A percentile compares a stretch with the other conserved stretches of the same genome.
These are phyloP conservation scores for Penicillium occitanis DNA, from an alignment of 2,329 filamentous ascomycete genomes.

Conservation along the genomic window DNA sequence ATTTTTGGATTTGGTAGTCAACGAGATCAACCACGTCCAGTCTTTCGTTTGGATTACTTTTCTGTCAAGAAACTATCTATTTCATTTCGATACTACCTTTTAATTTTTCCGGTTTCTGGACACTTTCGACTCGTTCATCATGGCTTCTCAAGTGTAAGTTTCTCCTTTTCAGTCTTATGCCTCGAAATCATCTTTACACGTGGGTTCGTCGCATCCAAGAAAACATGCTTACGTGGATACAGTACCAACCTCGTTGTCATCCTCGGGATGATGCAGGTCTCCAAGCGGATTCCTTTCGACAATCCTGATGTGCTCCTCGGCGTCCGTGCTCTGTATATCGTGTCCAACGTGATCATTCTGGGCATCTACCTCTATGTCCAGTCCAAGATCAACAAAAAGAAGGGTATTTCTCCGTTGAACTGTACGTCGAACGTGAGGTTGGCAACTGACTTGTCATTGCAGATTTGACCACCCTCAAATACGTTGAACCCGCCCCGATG, in stretches of 20 bases:
- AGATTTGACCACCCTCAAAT: slow-evolving; percentile 98
- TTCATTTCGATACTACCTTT: background rate
- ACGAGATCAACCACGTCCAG: slow-evolving; percentile 6
- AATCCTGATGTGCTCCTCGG: slow-evolving; percentile 70
- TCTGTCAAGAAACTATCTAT: background rate
- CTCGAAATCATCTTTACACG: background rate
- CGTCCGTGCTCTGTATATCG: slow-evolving; percentile 64
- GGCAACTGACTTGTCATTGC: background rate
- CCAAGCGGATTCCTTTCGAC: slow-evolving; percentile 93
- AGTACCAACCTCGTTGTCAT: slow-evolving; percentile 94
- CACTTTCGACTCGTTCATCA: slow-evolving; percentile 42
- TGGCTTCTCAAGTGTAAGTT: slow-evolving; percentile 66
- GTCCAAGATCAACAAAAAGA: slow-evolving; percentile 88
- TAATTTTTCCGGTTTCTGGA: background rate
- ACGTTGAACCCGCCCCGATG: slow-evolving; percentile 93
- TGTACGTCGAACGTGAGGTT: background rate
- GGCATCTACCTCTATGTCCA: slow-evolving; percentile 83
- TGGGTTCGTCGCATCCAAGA: background rate
- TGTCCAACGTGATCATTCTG: slow-evolving; percentile 80
- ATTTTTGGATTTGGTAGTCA: background rate
- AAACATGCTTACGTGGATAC: slow-evolving; percentile 24
- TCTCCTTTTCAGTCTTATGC: background rate
- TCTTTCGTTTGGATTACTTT: background rate
- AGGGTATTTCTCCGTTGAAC: slow-evolving; percentile 63
- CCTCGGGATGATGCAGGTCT: slow-evolving; percentile 96